phyloP scores from a whole-genome alignment of 495 filamentous ascomycete genomes.

The Thermothielavioides terrestris region DNA sequence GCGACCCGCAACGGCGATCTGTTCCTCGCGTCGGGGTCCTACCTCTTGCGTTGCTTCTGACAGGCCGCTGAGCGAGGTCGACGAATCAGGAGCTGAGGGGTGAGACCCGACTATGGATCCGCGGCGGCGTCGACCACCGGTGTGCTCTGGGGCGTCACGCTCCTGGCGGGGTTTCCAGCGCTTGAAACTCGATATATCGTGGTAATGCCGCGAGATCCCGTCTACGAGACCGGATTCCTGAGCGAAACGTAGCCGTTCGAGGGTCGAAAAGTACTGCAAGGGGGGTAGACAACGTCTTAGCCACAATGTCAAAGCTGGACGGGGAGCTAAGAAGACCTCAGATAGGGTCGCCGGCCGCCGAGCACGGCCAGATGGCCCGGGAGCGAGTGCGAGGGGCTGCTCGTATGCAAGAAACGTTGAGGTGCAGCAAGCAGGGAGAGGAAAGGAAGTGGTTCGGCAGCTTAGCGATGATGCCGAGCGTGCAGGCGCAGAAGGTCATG shows the following conservation, averaged over 20 bases:
- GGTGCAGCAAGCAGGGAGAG: constrained; percentile 10
- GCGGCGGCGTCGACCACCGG: constrained; percentile 24
- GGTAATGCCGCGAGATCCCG: constrained; percentile 35
- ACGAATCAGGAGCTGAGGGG: constrained; percentile 45
- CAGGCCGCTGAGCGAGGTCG: constrained; percentile 60
- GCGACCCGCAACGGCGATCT: constrained; percentile 49
- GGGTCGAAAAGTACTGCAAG: constrained; percentile 56
- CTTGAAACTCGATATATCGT: constrained; percentile 35
- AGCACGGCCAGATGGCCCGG: not conserved
- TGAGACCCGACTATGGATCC: constrained; percentile 30
- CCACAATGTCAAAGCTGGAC: constrained; percentile 4
- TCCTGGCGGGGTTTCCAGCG: constrained; percentile 28
- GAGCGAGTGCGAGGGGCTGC: constrained; percentile 8
- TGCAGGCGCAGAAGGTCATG: constrained; percentile 23
- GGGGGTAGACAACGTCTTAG: constrained; percentile 8
- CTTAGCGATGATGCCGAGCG: constrained; percentile 19
- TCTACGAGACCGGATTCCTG: constrained; percentile 36
- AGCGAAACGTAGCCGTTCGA: constrained; percentile 56
- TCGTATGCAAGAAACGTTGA: constrained; percentile 17
- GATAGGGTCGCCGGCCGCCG: no score
- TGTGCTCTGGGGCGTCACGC: constrained; percentile 31
- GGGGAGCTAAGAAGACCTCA: not conserved
- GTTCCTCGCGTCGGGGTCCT: constrained; percentile 62
- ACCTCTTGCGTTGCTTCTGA: constrained; percentile 52
- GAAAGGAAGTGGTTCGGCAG: constrained; percentile 14